Evolutionary conservation across 2,329 filamentous ascomycete species (phyloP), one percentile per base, ranked within the genome.

Genomic region (Pseudogymnoascus sp.): DNA sequence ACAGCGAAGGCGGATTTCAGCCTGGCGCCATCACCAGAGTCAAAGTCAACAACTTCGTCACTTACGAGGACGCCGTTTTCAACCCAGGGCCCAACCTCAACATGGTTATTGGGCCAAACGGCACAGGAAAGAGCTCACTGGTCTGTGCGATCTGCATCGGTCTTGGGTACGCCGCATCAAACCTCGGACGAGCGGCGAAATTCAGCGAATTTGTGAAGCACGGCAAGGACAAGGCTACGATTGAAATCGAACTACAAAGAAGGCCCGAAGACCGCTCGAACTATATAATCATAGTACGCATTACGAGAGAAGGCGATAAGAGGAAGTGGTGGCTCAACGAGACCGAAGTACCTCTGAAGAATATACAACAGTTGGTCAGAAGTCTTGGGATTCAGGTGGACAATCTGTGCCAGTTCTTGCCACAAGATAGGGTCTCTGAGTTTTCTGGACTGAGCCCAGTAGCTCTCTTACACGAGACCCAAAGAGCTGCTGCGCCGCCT

Each of bases 71-170:
- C 60, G 93, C 92, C 61, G 92, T 96, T 66, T 97, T 97, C 74
- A 84, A 88, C 63, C 91, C 92, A 10, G 94, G 94, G 0, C 93
- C 94, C 0, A 93, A 90, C 71, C 75, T 99, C 70, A 99, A 99
- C 73, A 97, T 99, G 93, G 87, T 99, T 60, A 96, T 99, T 68
- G 94, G 94, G 0, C 94, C 94, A n/a, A 99, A 99, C 70, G 94
- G 94, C 35, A 97, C 94, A 0, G 94, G 94, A 61, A 99, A 99
- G 76, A 97, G 93, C 75, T 97, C 94, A 0, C 80, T 99, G 26
- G 93, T 99, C 44, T 99, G 94, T 75, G 94, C 94, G 47, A 96
- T 99, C 67, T 97, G 94, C 71, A 77, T 99, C 11, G 94, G 94
- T 2, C 78, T 99, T 26, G 94, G 94, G 57, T 97, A 88, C 79